Conservation (phyloP, 306 rosid species). For the Dalbergia cultrata region DNA sequence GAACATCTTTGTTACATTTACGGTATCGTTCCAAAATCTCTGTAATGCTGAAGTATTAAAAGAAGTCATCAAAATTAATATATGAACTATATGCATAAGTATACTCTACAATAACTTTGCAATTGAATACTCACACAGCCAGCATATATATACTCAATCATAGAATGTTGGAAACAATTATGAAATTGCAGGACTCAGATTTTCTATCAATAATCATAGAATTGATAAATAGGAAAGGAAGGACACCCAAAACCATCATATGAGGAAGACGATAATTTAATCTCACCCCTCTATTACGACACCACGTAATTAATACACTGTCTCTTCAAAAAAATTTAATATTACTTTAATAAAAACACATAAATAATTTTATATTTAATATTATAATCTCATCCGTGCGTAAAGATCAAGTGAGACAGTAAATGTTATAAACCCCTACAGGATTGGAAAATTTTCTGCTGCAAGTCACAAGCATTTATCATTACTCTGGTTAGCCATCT, state of each 20-base stretch:
- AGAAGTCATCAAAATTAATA: not conserved
- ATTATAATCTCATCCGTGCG: no score
- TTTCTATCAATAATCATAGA: not conserved
- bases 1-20: conserved; percentile 39
- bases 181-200: not conserved
- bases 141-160: not conserved
- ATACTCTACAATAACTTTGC: not conserved
- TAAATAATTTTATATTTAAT: no score
- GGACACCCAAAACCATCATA: not conserved
- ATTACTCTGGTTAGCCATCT: no score
- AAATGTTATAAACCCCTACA: no score
- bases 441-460: no score
- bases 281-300: no score
- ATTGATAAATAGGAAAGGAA: not conserved
- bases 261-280: no score
- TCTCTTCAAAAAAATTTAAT: no score
- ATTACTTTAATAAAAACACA: no score
- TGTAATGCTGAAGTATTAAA: conserved; percentile 56
- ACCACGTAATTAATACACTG: no score
- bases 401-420: no score
- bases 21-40: conserved; percentile 55
- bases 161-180: not conserved
- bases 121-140: not conserved
- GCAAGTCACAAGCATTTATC: no score
- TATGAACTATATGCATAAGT: not conserved